A percentile compares a stretch with the other conserved stretches of the same genome.
phyloP scores from a whole-genome alignment of 306 rosid genomes.

The Cajanus cajan region DNA sequence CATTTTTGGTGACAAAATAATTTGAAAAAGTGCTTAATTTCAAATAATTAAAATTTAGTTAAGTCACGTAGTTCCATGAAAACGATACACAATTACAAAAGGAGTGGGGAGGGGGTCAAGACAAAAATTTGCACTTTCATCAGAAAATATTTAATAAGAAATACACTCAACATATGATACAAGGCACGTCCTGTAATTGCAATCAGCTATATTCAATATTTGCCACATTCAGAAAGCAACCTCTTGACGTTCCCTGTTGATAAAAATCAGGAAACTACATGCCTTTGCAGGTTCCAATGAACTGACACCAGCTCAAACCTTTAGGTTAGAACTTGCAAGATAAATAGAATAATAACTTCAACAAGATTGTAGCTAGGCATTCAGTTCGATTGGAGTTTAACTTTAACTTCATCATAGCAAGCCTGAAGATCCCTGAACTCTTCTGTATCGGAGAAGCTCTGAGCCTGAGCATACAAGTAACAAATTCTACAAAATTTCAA shows the following conservation, averaged over 20 bases:
- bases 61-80: neutral
- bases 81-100: neutral
- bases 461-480: slow-evolving; percentile 46
- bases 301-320: slow-evolving; percentile 8
- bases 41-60: neutral
- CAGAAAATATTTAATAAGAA: neutral
- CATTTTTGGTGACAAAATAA: neutral
- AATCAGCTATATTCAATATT: neutral
- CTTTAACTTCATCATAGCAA: slow-evolving; percentile 55
- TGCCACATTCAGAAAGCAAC: neutral
- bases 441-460: slow-evolving; percentile 56
- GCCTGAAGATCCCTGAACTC: slow-evolving; percentile 65
- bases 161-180: neutral
- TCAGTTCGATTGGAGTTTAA: slow-evolving; percentile 45
- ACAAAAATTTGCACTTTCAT: neutral
- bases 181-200: neutral
- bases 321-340: neutral
- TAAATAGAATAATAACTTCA: neutral
- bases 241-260: neutral
- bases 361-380: slow-evolving; percentile 27
- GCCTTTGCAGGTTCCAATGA: neutral
- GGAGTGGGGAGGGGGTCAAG: too few species aligned
- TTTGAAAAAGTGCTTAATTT: neutral
- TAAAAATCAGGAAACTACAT: neutral
- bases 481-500: slow-evolving; percentile 1